Evolutionary conservation across 805 yeast species (phyloP).

Genomic region (Wickerhamomyces bisporus): DNA sequence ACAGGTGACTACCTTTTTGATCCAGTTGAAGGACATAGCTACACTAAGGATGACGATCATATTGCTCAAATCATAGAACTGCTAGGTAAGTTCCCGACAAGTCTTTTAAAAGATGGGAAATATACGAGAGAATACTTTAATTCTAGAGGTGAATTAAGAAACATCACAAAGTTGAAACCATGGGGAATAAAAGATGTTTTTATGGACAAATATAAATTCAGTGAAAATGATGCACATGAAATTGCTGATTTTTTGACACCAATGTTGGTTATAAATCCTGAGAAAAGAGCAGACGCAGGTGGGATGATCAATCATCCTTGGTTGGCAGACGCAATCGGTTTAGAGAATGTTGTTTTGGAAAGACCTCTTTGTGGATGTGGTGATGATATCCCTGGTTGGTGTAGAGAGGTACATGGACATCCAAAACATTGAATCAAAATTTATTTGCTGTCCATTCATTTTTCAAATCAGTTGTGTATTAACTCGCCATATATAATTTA

Average conservation of each 20-base stretch:
- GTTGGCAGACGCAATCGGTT: constrained; percentile 69
- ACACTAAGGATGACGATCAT: constrained; percentile 91
- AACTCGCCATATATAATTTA: no score
- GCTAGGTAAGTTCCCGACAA: constrained; percentile 61
- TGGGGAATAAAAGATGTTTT: constrained; percentile 86
- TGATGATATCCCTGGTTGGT: constrained; percentile 90
- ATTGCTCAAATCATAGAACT: constrained; percentile 91
- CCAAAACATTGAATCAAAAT: constrained; percentile 27
- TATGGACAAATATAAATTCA: constrained; percentile 77
- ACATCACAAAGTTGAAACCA: constrained; percentile 76
- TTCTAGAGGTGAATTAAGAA: constrained; percentile 63
- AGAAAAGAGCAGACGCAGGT: constrained; percentile 88
- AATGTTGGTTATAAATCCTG: constrained; percentile 78
- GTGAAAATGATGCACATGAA: constrained; percentile 61
- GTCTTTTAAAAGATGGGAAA: constrained; percentile 53
- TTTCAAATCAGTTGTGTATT: no score
- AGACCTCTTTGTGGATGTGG: constrained; percentile 78
- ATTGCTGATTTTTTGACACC: constrained; percentile 77
- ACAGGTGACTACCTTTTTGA: constrained; percentile 95
- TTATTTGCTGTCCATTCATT: no score
- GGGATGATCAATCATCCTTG: constrained; percentile 88
- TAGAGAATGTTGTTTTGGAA: constrained; percentile 63
- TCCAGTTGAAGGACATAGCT: constrained; percentile 69
- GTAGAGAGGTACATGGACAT: constrained; percentile 49
- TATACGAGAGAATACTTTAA: constrained; percentile 61